Base-by-base conservation (phyloP, 495 filamentous ascomycete genomes). In the Antarctomyces pellizariae region DNA sequence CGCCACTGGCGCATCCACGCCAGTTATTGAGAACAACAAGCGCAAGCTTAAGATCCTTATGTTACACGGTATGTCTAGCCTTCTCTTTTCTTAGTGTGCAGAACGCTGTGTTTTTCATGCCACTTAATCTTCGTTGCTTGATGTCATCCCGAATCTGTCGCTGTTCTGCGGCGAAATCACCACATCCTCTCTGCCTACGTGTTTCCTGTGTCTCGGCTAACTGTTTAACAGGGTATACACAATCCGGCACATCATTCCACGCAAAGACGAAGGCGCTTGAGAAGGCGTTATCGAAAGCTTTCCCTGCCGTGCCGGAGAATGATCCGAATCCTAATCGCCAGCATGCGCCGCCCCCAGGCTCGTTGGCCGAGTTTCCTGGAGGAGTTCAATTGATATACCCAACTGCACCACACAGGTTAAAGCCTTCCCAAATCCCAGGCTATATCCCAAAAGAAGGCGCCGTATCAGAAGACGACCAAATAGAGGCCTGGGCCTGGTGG, bases 251-350 rank as follows among this genome's bases (percentile, higher is more conserved):
- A 1, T 52, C 78, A 43, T 95, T 93, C 67, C 70, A 67, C 51
- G 63, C 73, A 48, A 95, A 93, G 57, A 84, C 75, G 36, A 71
- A 72, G 47, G 82, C 79, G 13, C 59, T 93, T 9, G 59, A 75
- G 40, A 93, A 92, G 48, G 44, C 64, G 41, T 62, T 93, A 26
- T 53, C 56, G 26, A 90, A 89, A 46, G 46, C 64, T 16, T 69
- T 93, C 37, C 60, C 62, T 1, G 58, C 60, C 1, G 59, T 41
- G 0, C 64, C 65, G 3, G 22, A 29, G 13, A 33, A 2, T 13
- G 18, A 16, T 24, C 29, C 25, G 28, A 16, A 25, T 11, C 26
- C 7, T 35, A 20, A 5, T 25, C 16, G 8, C 11, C 29, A 21
- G 13, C 14, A 12, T 12, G 9, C 22, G 7, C 50, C 5, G 8